Evolutionary conservation across 2,329 filamentous ascomycete species (phyloP).

Genomic region (Cryphonectria parasitica): DNA sequence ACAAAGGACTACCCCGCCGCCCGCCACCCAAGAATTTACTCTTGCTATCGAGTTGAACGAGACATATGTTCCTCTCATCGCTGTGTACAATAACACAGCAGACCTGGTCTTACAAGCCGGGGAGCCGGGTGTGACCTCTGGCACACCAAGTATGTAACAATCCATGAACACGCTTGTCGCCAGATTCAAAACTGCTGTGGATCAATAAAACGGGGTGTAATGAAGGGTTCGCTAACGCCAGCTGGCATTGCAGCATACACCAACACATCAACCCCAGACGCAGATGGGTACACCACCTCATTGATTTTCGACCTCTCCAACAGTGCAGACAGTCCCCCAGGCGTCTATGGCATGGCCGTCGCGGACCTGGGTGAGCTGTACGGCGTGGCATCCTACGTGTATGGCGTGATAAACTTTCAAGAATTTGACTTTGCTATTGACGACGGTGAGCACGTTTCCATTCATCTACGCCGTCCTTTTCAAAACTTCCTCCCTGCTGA

Average conservation of each 20-base stretch:
- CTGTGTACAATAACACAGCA: slow-evolving; percentile 10
- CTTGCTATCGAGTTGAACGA: slow-evolving; percentile 20
- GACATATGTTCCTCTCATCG: slow-evolving; percentile 10
- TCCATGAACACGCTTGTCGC: neutral
- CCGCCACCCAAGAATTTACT: slow-evolving; percentile 12
- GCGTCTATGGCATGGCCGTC: slow-evolving; percentile 14
- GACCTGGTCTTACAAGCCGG: slow-evolving; percentile 12
- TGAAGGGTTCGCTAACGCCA: neutral
- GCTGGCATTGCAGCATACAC: slow-evolving; percentile 14
- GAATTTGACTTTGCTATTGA: slow-evolving; percentile 18
- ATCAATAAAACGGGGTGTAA: too few species aligned
- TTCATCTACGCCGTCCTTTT: neutral
- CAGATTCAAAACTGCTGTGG: neutral
- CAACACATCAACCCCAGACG: slow-evolving; percentile 13
- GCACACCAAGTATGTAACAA: slow-evolving; percentile 12
- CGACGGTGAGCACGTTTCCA: neutral
- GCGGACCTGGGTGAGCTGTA: slow-evolving; percentile 13
- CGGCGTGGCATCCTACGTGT: neutral
- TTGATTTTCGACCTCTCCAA: slow-evolving; percentile 21
- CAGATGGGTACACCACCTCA: slow-evolving; percentile 7
- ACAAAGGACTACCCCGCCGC: neutral
- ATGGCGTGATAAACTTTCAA: slow-evolving; percentile 7
- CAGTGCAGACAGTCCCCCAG: neutral
- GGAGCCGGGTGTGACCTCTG: neutral
- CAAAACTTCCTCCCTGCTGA: neutral